Base-by-base conservation (phyloP, 306 rosid genomes). In the Trifolium pratense region DNA sequence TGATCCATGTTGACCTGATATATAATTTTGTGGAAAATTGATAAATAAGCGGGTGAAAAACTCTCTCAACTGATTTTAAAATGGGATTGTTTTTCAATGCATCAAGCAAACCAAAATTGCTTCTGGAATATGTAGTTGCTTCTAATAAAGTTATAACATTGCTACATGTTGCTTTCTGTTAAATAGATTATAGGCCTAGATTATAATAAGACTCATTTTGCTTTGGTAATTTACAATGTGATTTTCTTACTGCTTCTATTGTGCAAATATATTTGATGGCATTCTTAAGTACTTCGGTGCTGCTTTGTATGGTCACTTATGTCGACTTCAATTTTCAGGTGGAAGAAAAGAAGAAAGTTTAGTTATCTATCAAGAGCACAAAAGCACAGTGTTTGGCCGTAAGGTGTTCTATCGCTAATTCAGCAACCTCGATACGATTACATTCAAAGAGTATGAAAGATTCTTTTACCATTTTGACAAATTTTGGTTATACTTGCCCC, bases 251-350 rank as follows among this genome's bases (percentile, higher is more conserved):
- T 16, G 18, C 32, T 78, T 73, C 59, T 69, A 16, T 39, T 40
- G 7, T 39, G 36, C 60, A 68, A 39, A 61, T 42, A 62, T 20
- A 6, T 51, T 49, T 25, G 2, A 25, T 25, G 29, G 3, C 29
- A 25, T 25, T 25, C 29, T 25, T 25, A 25, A 25, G 29, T 25
- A 25, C 29, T 25, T 25, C 2, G 29, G 29, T 25, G 29, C 32
- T 29, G 32, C 32, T 29, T 29, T 48, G 63, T 36, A 36, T 32
- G 51, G 79, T 16, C 20, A 74, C 40, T 37, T 36, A 12, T 56
- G n/a, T 69, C 79, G 75, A 29, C 55, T 75, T 75, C 42, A 78
- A 73, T 53, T 76, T 82, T 77, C 91, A 87, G 92, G 71, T 23
- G 2, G 79, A 78, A 77, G 80, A 39, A 57, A 79, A 75, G 83